These are phyloP conservation scores for Iberis pinnata DNA, from an alignment of 345 rosid genomes.

Conservation along the genomic window DNA sequence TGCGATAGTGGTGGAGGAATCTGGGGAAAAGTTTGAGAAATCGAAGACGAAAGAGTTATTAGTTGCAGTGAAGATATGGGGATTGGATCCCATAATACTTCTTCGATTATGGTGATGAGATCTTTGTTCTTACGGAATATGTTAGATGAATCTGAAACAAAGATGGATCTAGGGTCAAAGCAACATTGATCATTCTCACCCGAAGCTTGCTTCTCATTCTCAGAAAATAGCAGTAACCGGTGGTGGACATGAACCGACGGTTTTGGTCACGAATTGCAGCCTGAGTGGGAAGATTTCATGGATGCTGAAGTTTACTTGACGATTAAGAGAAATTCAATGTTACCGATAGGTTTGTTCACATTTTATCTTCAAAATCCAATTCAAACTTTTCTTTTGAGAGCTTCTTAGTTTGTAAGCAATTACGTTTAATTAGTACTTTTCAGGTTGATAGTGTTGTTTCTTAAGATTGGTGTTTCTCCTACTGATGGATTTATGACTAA, in stretches of 20 bases:
- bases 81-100: too few species aligned
- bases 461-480: conserved; percentile 81
- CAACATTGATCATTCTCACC: conserved; percentile 59
- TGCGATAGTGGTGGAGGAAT: too few species aligned
- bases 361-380: neutral
- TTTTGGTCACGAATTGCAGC: conserved; percentile 66
- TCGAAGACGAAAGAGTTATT: too few species aligned
- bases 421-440: neutral
- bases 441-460: conserved; percentile 73
- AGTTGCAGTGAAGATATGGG: too few species aligned
- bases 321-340: conserved; percentile 80
- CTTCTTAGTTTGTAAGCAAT: neutral
- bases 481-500: conserved; percentile 64
- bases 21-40: too few species aligned
- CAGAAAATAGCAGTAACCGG: too few species aligned
- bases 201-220: conserved; percentile 31
- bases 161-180: too few species aligned
- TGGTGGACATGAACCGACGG: conserved; percentile 22
- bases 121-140: too few species aligned
- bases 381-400: too few species aligned
- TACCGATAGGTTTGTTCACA: conserved; percentile 51
- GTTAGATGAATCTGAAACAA: too few species aligned
- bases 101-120: too few species aligned
- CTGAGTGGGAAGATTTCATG: conserved; percentile 93
- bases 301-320: conserved; percentile 87